phyloP scores from a whole-genome alignment of 2,329 filamentous ascomycete species.

The Dichotomopilus funicola region DNA sequence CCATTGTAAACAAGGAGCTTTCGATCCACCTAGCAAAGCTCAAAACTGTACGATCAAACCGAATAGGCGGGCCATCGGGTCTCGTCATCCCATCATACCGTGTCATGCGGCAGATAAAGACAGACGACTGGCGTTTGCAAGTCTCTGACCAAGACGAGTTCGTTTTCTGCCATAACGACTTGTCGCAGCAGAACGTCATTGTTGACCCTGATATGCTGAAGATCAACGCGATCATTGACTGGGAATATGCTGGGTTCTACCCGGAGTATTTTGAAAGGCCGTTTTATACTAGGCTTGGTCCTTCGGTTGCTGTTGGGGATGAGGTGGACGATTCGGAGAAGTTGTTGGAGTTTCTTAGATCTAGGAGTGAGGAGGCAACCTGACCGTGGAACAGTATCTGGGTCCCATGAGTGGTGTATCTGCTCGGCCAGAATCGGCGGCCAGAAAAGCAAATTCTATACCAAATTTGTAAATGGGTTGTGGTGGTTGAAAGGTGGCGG shows the following conservation, averaged over 20 bases:
- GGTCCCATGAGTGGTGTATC: too few relatives aligned
- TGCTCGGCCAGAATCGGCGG: too few relatives aligned
- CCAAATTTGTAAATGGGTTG: too few relatives aligned
- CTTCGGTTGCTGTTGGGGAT: constrained; percentile 21
- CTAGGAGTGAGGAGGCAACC: neutral
- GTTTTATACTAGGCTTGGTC: constrained; percentile 20
- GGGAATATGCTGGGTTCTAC: constrained; percentile 26
- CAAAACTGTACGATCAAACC: constrained; percentile 21
- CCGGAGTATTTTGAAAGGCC: constrained; percentile 25
- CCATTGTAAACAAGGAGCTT: constrained; percentile 21
- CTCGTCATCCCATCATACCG: constrained; percentile 28
- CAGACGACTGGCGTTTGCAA: constrained; percentile 20
- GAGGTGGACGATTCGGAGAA: constrained; percentile 20
- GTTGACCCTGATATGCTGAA: constrained; percentile 22
- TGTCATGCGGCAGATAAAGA: constrained; percentile 20
- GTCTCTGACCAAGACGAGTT: constrained; percentile 14
- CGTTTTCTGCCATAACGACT: constrained; percentile 25
- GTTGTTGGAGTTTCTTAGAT: constrained; percentile 6
- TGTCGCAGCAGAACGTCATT: constrained; percentile 21
- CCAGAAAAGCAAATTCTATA: too few relatives aligned
- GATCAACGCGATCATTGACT: constrained; percentile 24
- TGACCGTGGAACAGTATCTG: too few relatives aligned
- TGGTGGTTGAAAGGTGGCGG: too few relatives aligned
- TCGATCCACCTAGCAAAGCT: neutral
- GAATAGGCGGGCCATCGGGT: constrained; percentile 26